Evolutionary conservation across 805 yeast species (phyloP).

Genomic region (Teunomyces tritomae): DNA sequence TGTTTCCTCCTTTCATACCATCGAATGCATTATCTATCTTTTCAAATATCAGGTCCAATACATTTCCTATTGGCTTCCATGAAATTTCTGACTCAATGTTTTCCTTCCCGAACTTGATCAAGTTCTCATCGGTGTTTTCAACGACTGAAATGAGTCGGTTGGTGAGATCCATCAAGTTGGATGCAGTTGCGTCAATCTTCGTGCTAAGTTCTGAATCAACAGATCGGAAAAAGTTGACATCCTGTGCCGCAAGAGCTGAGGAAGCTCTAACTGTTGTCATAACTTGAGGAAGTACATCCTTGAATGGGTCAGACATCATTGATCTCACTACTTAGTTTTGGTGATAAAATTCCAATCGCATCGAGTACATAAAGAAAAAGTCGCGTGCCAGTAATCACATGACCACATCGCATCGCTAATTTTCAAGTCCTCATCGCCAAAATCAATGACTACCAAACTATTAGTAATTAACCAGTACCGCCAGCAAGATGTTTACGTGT

Average conservation of each 20-base stretch:
- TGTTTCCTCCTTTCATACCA: conserved; percentile 17
- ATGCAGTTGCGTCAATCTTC: conserved; percentile 40
- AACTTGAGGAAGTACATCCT: conserved; percentile 43
- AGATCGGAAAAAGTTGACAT: conserved; percentile 70
- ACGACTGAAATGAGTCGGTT: conserved; percentile 43
- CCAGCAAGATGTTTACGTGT: conserved; percentile 27
- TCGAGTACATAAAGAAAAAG: not conserved
- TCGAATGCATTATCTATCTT: conserved; percentile 71
- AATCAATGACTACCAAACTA: not conserved
- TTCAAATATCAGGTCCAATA: conserved; percentile 72
- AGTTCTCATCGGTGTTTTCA: conserved; percentile 24
- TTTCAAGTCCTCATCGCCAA: conserved; percentile 1
- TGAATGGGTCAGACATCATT: conserved; percentile 8
- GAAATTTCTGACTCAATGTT: conserved; percentile 38
- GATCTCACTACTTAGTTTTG: conserved; percentile 1
- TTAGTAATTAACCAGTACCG: not conserved
- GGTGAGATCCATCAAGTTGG: conserved; percentile 43
- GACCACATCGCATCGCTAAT: conserved; percentile 1
- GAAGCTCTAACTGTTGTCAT: conserved; percentile 62
- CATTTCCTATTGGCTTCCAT: conserved; percentile 63
- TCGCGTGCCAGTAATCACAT: not conserved
- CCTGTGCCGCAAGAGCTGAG: conserved; percentile 70
- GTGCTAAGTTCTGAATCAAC: conserved; percentile 49
- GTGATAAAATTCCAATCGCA: conserved; percentile 1
- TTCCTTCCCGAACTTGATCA: conserved; percentile 40